Evolutionary conservation across 139 green algal species (phyloP), one percentile per base, ranked within the genome.

Genomic region (Chlamydomonas eustigma): DNA sequence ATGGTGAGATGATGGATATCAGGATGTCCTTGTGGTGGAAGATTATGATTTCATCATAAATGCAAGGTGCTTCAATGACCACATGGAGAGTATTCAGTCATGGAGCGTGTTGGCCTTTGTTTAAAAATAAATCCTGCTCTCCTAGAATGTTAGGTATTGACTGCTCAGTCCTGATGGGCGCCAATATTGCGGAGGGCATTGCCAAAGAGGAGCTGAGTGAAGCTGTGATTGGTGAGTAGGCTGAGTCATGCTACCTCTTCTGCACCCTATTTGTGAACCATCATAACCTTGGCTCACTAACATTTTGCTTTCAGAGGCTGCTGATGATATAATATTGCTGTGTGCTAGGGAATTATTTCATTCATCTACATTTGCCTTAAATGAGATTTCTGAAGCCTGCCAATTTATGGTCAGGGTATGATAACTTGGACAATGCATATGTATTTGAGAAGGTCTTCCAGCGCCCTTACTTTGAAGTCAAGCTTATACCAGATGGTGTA

Each of bases 141-240:
- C n/a, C n/a, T n/a, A 58, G 31, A 38, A 74, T 85, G 71, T 81
- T 94, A 50, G 74, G 66, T 50, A 85, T 93, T 5, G 89, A 94
- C 78, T 92, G 86, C 82, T 81, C 63, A 30, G 91, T 95, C 39
- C 83, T 95, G 4, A 94, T 94, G 90, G 91, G 91, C 25, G 86
- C 88, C 37, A 95, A 95, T 83, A 91, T 95, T 35, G 91, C 91
- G 1, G 73, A 35, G 31, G 84, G 81, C 64, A 83, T 82, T 2
- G 73, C 4, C 88, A 94, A 34, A 63, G 34, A 64, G 63, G n/a
- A 94, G 77, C 83, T 92, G 22, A 88, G 66, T 4, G 91, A 95
- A 75, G 88, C 85, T 0, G 89, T 89, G n/a, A 91, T 95, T 37
- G 72, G 85, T 3, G n/a, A n/a, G n/a, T n/a, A n/a, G n/a, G n/a